A percentile compares a stretch with the other conserved stretches of the same genome.
Evolutionary conservation across 1,284 basidiomycete genomes (phyloP).

Genomic region (Rhodotorula sp.): DNA sequence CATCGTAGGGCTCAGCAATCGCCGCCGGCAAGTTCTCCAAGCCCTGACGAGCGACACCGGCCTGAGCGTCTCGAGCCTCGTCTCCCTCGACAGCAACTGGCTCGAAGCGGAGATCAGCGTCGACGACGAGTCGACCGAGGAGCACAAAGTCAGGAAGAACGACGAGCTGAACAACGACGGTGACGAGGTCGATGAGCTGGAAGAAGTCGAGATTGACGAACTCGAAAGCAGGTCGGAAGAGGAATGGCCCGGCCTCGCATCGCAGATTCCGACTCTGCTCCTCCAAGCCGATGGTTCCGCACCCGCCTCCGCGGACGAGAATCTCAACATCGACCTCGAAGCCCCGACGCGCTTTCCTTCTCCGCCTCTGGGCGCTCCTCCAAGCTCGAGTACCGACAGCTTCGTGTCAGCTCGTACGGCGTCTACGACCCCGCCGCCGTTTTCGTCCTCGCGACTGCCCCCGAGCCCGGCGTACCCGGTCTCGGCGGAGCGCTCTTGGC

Average conservation of each 20-base stretch:
- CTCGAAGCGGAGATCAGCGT: neutral
- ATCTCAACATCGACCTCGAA: neutral
- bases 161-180: neutral
- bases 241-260: neutral
- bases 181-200: constrained; percentile 4
- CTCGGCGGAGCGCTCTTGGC: too few relatives aligned
- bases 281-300: too few relatives aligned
- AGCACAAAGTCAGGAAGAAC: too few relatives aligned
- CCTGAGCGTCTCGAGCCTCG: neutral
- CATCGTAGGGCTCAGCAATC: constrained; percentile 10
- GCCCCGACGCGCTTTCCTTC: constrained; percentile 1
- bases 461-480: too few relatives aligned
- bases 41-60: neutral
- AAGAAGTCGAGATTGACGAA: neutral
- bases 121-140: neutral
- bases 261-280: too few relatives aligned
- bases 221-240: neutral
- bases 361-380: neutral
- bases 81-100: neutral
- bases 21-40: neutral
- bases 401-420: too few relatives aligned
- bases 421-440: too few relatives aligned
- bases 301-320: too few relatives aligned
- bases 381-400: neutral
- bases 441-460: too few relatives aligned